A percentile compares a stretch with the other conserved stretches of the same genome.
phyloP scores from a whole-genome alignment of 495 filamentous ascomycete genomes.

The Symbiotaphrina buchneri region DNA sequence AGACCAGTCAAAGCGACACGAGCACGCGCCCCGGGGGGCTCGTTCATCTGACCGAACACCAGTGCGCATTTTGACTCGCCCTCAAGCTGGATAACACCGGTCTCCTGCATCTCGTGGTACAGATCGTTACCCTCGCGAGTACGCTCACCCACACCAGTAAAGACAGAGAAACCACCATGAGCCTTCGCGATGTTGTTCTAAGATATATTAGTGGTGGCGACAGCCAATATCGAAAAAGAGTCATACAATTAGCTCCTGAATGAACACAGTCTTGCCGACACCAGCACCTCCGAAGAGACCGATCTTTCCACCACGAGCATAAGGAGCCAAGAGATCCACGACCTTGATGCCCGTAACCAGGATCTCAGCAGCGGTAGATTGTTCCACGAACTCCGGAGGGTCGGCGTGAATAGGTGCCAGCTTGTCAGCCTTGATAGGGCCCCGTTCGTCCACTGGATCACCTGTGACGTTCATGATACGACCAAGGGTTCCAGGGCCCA shows the following conservation, averaged over 20 bases:
- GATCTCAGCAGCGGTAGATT: slow-evolving; percentile 89
- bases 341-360: slow-evolving; percentile 99
- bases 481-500: slow-evolving; percentile 83
- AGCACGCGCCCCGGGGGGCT: slow-evolving; percentile 97
- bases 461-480: slow-evolving; percentile 99
- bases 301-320: slow-evolving; percentile 99
- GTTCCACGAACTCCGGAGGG: slow-evolving; percentile 71
- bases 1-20: slow-evolving; percentile 95
- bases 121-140: slow-evolving; percentile 99
- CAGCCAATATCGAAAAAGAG: background rate
- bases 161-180: slow-evolving; percentile 99
- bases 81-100: slow-evolving; percentile 95
- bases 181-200: slow-evolving; percentile 99
- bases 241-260: slow-evolving; percentile 90
- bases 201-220: background rate
- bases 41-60: slow-evolving; percentile 99
- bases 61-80: slow-evolving; percentile 98
- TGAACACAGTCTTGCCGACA: slow-evolving; percentile 99
- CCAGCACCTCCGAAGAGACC: slow-evolving; percentile 99
- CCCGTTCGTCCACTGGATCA: slow-evolving; percentile 98
- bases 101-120: slow-evolving; percentile 99
- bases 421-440: slow-evolving; percentile 84
- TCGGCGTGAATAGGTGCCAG: slow-evolving; percentile 82
- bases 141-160: slow-evolving; percentile 99
- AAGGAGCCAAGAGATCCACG: slow-evolving; percentile 92